Conservation (phyloP, 1,284 basidiomycete species). For the Hemileia vastatrix region DNA sequence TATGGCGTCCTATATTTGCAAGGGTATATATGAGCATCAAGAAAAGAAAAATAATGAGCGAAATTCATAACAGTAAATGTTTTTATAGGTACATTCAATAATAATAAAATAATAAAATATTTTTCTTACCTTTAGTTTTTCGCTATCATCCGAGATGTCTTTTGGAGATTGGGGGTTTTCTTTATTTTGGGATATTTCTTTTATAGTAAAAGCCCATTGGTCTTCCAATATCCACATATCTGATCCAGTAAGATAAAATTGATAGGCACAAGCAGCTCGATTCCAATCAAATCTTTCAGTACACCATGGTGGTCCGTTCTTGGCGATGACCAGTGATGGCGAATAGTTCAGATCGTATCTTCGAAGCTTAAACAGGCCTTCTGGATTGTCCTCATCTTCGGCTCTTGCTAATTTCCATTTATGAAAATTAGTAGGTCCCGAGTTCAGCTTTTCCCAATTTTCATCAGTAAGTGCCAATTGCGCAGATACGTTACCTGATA, state of each 20-base stretch:
- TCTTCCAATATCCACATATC: conserved; percentile 40
- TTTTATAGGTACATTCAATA: not conserved
- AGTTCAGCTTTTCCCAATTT: too few relatives aligned
- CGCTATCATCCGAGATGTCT: conserved; percentile 30
- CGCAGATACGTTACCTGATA: too few relatives aligned
- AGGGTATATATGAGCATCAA: not conserved
- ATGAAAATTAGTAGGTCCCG: too few relatives aligned
- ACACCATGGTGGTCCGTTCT: conserved; percentile 40
- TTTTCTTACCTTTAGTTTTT: conserved; percentile 32
- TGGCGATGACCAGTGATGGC: conserved; percentile 32
- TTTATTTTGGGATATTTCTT: conserved; percentile 26
- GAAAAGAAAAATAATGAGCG: not conserved
- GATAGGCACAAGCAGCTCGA: conserved; percentile 38
- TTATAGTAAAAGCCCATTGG: conserved; percentile 37
- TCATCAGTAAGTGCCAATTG: too few relatives aligned
- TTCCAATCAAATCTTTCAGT: conserved; percentile 39
- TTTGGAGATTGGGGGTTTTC: not conserved
- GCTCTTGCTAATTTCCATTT: too few relatives aligned
- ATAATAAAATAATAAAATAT: not conserved
- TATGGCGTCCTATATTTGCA: conserved; percentile 29
- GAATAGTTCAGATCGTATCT: conserved; percentile 39
- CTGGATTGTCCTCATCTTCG: too few relatives aligned
- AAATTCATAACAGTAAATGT: not conserved
- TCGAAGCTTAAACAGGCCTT: too few relatives aligned
- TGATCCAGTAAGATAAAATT: conserved; percentile 40